These are phyloP conservation scores for Fusarium xyrophilum DNA, from an alignment of 2,329 filamentous ascomycete genomes.

Conservation along the genomic window DNA sequence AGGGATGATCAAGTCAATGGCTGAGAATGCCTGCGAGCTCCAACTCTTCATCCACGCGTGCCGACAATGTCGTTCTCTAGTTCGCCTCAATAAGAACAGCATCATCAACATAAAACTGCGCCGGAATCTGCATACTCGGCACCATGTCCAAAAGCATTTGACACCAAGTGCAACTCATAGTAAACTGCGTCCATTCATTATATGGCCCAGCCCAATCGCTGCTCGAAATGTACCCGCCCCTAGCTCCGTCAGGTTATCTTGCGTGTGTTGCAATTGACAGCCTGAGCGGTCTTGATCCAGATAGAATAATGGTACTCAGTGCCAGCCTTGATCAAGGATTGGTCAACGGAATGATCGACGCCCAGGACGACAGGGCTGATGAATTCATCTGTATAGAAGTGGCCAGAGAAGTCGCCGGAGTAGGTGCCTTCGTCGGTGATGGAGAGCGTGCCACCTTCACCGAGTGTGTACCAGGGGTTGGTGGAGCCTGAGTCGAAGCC, in stretches of 20 bases:
- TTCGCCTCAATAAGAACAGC: background rate
- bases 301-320: background rate
- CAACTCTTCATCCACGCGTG: rapidly evolving
- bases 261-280: background rate
- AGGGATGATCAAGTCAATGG: rapidly evolving
- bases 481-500: background rate
- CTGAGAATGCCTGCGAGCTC: background rate
- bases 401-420: background rate
- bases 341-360: background rate
- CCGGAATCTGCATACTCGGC: background rate
- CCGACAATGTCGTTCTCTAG: background rate
- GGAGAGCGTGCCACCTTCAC: background rate
- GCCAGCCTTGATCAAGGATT: background rate
- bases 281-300: background rate
- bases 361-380: background rate
- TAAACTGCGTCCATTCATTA: background rate
- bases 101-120: background rate
- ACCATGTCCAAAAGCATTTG: rapidly evolving
- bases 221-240: rapidly evolving
- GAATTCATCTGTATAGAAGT: background rate
- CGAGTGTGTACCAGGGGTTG: background rate
- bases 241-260: background rate
- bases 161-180: background rate
- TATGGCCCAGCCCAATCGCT: background rate
- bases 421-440: background rate